These are phyloP conservation scores for Alternaria alternata DNA, from an alignment of 2,329 filamentous ascomycete genomes.

Conservation along the genomic window DNA sequence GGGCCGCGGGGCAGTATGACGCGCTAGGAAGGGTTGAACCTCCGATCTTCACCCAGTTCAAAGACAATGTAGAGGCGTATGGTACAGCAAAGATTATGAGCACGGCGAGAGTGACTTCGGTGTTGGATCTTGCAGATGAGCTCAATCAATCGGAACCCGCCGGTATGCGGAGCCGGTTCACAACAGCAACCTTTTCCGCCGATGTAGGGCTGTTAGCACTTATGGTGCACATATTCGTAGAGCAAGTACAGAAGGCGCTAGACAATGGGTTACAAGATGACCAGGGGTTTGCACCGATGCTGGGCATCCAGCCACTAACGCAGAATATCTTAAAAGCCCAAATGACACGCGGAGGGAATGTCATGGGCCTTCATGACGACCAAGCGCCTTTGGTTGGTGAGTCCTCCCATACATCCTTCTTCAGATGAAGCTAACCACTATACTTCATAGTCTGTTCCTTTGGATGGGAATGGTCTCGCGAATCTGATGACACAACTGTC, in stretches of 20 bases:
- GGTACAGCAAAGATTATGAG: conserved; percentile 6
- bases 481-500: neutral
- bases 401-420: neutral
- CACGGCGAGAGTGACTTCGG: conserved; percentile 6
- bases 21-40: conserved; percentile 1
- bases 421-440: neutral
- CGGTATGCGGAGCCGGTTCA: conserved; percentile 3
- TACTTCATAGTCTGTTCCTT: conserved; percentile 1
- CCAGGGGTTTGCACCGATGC: conserved; percentile 1
- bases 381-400: neutral
- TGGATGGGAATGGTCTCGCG: conserved; percentile 4
- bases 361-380: neutral
- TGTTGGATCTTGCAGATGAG: conserved; percentile 4
- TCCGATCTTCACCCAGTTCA: conserved; percentile 6
- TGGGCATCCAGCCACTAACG: conserved; percentile 1
- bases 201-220: neutral
- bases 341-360: neutral
- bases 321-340: conserved; percentile 1
- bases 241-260: conserved; percentile 3
- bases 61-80: neutral
- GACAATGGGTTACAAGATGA: neutral
- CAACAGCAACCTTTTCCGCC: neutral
- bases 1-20: conserved; percentile 1
- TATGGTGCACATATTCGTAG: neutral
- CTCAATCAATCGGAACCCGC: conserved; percentile 4